Evolutionary conservation across 306 rosid species (phyloP).

Genomic region (Purshia tridentata): DNA sequence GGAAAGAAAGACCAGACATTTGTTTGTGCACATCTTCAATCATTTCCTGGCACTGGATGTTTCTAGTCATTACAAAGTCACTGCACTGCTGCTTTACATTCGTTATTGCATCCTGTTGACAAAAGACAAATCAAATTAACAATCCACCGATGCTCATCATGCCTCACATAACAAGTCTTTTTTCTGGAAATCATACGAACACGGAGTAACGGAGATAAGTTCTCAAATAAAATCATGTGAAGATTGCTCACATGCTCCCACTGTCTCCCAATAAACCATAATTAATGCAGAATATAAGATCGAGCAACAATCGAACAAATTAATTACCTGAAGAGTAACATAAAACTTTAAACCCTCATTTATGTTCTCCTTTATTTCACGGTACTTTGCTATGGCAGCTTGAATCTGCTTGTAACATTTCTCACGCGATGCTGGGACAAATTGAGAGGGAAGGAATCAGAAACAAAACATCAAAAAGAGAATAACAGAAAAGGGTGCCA

Average conservation of each 20-base stretch:
- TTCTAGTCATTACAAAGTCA: slow-evolving; percentile 95
- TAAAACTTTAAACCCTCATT: slow-evolving; percentile 94
- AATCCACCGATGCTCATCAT: not conserved
- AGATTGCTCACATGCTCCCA: not conserved
- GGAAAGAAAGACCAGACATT: slow-evolving; percentile 84
- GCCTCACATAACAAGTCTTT: not conserved
- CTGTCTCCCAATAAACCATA: too few species aligned
- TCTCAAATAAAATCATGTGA: not conserved
- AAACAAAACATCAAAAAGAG: slow-evolving; percentile 10
- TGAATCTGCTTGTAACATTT: slow-evolving; percentile 95
- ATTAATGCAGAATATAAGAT: not conserved
- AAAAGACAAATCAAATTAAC: not conserved
- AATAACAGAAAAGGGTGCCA: not conserved
- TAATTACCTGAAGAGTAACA: slow-evolving; percentile 78
- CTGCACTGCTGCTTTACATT: slow-evolving; percentile 95
- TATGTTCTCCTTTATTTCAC: slow-evolving; percentile 88
- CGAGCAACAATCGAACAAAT: slow-evolving; percentile 3
- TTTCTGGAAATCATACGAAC: not conserved
- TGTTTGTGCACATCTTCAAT: slow-evolving; percentile 94
- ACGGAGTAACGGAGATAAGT: not conserved
- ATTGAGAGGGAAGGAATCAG: slow-evolving; percentile 28
- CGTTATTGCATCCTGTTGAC: slow-evolving; percentile 81
- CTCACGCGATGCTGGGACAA: slow-evolving; percentile 76
- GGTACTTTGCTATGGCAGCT: slow-evolving; percentile 83
- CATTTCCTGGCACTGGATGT: slow-evolving; percentile 95